Evolutionary conservation across 768 basidiomycete species (phyloP).

Genomic region (Boletus vinaceobasis): DNA sequence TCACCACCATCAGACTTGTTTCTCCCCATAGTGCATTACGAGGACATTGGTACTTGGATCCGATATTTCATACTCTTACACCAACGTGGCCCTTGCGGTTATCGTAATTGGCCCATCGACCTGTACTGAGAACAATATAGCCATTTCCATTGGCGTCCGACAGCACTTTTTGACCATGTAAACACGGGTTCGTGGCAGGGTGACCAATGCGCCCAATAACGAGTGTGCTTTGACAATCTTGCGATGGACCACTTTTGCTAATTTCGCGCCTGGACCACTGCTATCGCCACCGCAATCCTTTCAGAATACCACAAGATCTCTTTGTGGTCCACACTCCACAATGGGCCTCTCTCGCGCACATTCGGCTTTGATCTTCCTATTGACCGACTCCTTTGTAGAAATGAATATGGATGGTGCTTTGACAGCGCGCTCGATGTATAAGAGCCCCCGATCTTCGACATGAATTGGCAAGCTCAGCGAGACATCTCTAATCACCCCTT

Average conservation of each 20-base stretch:
- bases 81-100: neutral
- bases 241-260: neutral
- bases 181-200: neutral
- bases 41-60: constrained; percentile 6
- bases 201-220: neutral
- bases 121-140: constrained; percentile 2
- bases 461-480: neutral
- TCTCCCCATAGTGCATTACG: neutral
- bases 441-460: neutral
- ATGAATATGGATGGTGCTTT: neutral
- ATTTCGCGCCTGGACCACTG: constrained; percentile 1
- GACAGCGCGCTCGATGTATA: neutral
- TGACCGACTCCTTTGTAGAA: neutral
- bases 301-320: neutral
- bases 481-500: neutral
- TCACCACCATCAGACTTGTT: neutral
- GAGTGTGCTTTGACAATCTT: neutral
- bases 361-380: neutral
- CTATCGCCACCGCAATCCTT: neutral
- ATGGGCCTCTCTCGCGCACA: neutral
- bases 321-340: neutral
- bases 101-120: constrained; percentile 1
- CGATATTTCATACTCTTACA: neutral
- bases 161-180: neutral
- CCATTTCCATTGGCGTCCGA: neutral